These are phyloP conservation scores for Avena atlantica DNA, from an alignment of 176 grass and related monocot species.

Conservation along the genomic window DNA sequence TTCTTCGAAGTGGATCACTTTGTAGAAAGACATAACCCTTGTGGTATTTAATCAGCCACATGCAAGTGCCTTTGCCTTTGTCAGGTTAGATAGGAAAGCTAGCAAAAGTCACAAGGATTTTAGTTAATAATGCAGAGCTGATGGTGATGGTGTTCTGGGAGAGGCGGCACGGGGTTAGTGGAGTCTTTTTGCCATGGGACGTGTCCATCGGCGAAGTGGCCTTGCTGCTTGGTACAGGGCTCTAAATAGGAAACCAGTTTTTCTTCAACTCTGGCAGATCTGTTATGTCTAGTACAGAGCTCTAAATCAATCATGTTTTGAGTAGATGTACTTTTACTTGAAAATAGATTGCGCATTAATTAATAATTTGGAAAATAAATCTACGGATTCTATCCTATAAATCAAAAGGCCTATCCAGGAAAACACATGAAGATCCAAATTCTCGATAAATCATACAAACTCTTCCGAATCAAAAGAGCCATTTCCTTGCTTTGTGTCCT, in stretches of 20 bases:
- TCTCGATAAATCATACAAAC: too few species aligned
- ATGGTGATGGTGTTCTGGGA: too few species aligned
- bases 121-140: not conserved
- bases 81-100: constrained; percentile 15
- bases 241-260: too few species aligned
- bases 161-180: not conserved
- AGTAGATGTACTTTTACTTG: too few species aligned
- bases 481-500: not conserved
- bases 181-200: not conserved
- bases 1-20: not conserved
- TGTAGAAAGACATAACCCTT: not conserved
- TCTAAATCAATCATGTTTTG: too few species aligned
- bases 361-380: too few species aligned
- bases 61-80: not conserved
- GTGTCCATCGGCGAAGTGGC: not conserved
- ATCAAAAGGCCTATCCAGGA: too few species aligned
- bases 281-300: too few species aligned
- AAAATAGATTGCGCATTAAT: too few species aligned
- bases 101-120: not conserved
- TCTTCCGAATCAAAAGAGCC: not conserved
- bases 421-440: too few species aligned
- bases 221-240: not conserved
- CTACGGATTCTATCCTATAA: too few species aligned
- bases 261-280: too few species aligned
- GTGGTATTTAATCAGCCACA: not conserved